Percentiles rank a stretch among this genome's conserved stretches.
Conservation (phyloP, 441 rosid genomes). For the Populus trichocarpa region DNA sequence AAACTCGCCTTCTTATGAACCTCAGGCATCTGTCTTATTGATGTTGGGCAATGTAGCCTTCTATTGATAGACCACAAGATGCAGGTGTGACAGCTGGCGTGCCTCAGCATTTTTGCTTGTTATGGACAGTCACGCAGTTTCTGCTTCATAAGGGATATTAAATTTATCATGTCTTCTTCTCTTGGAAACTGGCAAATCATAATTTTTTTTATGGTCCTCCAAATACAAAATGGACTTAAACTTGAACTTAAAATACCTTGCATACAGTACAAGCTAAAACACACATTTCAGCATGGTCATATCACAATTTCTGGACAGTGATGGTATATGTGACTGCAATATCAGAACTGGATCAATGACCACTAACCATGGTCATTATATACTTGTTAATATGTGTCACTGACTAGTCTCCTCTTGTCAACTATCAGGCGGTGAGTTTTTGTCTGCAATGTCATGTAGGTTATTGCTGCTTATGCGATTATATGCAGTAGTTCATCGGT, state of each 20-base stretch:
- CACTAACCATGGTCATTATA: background rate
- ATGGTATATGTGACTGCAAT: background rate
- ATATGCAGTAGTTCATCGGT: background rate
- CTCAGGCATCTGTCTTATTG: background rate
- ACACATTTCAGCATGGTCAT: background rate
- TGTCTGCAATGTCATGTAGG: background rate
- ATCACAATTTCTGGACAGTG: background rate
- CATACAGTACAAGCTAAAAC: background rate
- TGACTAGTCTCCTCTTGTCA: background rate
- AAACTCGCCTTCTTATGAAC: background rate
- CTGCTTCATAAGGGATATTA: background rate
- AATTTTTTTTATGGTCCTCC: background rate
- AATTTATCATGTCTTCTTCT: background rate
- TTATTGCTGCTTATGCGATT: background rate
- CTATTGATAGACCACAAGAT: background rate
- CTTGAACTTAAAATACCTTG: background rate
- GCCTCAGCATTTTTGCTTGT: background rate
- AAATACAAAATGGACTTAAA: background rate
- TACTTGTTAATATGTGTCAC: background rate
- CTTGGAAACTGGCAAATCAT: background rate
- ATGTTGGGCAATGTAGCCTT: background rate
- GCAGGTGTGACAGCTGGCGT: background rate
- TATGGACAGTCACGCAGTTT: background rate
- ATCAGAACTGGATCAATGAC: background rate
- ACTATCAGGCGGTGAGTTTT: background rate